Base-by-base conservation (phyloP, 2,329 filamentous ascomycete genomes). In the Tolypocladium nubicola region DNA sequence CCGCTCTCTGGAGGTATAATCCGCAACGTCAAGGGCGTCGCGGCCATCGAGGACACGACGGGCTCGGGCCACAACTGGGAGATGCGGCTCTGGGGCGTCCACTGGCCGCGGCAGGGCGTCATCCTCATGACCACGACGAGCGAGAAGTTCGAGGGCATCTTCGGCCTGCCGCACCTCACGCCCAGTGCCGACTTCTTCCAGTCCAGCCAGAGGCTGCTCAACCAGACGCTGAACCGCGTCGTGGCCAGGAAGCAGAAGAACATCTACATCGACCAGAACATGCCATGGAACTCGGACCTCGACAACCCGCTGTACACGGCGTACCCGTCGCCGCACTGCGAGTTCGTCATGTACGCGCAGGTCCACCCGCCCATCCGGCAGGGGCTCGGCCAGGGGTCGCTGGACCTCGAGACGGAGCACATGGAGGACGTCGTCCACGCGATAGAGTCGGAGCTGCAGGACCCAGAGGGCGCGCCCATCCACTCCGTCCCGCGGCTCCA, bases 111-210 rank as follows among this genome's bases (percentile, higher is more conserved):
- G n/a, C 83, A 88, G 61, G 94, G 94, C 1, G 82, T 85, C 16
- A 83, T 94, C 54, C 75, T 97, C 40, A 75, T 97, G 68, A 89
- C 88, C 1, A 97, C 93, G 0, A 93, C 91, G 53, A 97, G 91
- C 70, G 89, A 96, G 67, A 97, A 96, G 75, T 94, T 94, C 66
- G 84, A 87, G n/a, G 92, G 94, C 49, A 86, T 97, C 57, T 96
- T 96, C 69, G 88, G 86, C 2, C 75, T 97, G 52, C 92, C 94
- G 33, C 91, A 97, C 70, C 80, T 99, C 55, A 79, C 88, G 0
- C 80, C 89, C 0, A 71, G 75, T 23, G 68, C 75, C 4, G 76
- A 82, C 53, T 84, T 80, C 66, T 84, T 83, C 68, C 69, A 74
- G 66, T 78, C 81, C 60, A 78, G 84, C 73, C 70, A 86, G 66